phyloP scores from a whole-genome alignment of 768 basidiomycete genomes.

The Candolleomyces aberdarensis region DNA sequence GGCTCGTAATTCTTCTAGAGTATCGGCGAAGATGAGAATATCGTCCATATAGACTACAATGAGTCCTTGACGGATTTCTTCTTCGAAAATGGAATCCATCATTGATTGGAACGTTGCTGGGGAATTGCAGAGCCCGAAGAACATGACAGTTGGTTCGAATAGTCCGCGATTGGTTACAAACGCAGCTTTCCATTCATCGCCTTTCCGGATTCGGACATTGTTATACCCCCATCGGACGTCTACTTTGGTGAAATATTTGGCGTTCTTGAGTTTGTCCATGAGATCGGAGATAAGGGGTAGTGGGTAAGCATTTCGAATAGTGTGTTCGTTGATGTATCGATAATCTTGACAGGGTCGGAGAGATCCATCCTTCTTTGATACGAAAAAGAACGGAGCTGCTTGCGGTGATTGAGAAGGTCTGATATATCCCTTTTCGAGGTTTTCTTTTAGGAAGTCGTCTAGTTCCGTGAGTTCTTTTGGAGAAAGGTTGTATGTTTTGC shows the following conservation, averaged over 20 bases:
- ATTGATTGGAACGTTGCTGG: constrained; percentile 1
- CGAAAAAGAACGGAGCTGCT: not conserved
- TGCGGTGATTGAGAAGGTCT: not conserved
- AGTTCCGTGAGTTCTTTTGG: not conserved
- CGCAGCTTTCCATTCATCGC: constrained; percentile 1
- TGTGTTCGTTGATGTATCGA: not conserved
- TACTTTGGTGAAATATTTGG: not conserved
- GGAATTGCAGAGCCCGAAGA: not conserved
- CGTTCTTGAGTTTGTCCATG: not conserved
- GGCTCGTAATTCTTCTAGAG: no score
- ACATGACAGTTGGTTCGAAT: not conserved
- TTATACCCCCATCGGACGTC: not conserved
- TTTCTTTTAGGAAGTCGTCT: not conserved
- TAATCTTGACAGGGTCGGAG: not conserved
- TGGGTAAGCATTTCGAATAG: not conserved
- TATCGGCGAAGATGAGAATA: no score
- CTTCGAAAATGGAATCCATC: no score
- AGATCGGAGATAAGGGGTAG: not conserved
- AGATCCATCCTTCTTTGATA: not conserved
- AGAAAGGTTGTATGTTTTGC: not conserved
- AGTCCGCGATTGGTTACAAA: not conserved
- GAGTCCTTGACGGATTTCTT: no score
- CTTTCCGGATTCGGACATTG: not conserved
- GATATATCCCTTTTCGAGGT: not conserved
- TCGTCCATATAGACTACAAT: no score